Evolutionary conservation across 768 basidiomycete species (phyloP).

Genomic region (Leccinellum luteum): DNA sequence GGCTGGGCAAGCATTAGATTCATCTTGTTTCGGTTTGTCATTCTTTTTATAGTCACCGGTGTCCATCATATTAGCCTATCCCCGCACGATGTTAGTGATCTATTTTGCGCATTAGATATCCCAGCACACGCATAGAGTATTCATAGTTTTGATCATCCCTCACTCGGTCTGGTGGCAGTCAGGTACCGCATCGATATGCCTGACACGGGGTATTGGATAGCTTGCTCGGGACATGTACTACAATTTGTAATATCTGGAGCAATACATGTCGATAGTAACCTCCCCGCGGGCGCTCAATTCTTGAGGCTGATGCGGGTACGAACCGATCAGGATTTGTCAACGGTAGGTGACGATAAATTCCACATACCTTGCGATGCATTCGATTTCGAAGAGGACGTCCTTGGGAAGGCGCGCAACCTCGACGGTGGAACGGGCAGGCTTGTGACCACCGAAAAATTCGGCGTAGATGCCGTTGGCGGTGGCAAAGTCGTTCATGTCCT

Average conservation of each 20-base stretch:
- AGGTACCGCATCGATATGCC: not conserved
- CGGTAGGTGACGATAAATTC: not conserved
- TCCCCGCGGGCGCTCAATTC: slow-evolving; percentile 3
- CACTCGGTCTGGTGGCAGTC: not conserved
- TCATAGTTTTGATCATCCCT: slow-evolving; percentile 1
- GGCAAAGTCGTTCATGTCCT: slow-evolving; percentile 88
- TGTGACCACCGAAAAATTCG: slow-evolving; percentile 84
- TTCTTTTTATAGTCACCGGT: not conserved
- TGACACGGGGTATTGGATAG: not conserved
- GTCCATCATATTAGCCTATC: slow-evolving; percentile 2
- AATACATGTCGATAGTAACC: not conserved
- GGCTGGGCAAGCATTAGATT: not conserved
- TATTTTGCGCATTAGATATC: slow-evolving; percentile 24
- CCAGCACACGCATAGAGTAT: slow-evolving; percentile 17
- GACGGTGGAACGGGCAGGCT: slow-evolving; percentile 90
- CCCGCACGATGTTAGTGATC: slow-evolving; percentile 8
- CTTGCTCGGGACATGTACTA: not conserved
- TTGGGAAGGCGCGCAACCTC: slow-evolving; percentile 88
- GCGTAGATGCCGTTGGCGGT: slow-evolving; percentile 81
- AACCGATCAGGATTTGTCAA: not conserved
- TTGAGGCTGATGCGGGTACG: slow-evolving; percentile 14
- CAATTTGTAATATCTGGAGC: not conserved
- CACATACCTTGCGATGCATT: slow-evolving; percentile 76
- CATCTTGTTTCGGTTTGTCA: slow-evolving; percentile 10
- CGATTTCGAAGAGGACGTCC: slow-evolving; percentile 90